phyloP scores from a whole-genome alignment of 139 green algal species.

The Chlamydomonas eustigma region DNA sequence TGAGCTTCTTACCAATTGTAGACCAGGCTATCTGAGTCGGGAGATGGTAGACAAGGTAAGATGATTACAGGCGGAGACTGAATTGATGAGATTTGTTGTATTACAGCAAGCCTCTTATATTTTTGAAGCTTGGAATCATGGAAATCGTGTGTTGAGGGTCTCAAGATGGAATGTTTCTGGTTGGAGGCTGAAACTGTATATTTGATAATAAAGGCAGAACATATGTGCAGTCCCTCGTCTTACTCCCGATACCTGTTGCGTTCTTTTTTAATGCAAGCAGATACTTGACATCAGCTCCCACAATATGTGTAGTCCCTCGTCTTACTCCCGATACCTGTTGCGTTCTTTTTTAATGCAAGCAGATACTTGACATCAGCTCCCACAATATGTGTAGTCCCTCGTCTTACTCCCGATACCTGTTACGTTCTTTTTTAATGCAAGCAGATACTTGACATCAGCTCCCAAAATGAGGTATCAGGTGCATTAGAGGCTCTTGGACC shows the following conservation, averaged over 20 bases:
- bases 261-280: neutral
- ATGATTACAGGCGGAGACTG: neutral
- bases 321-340: neutral
- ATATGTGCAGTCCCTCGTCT: neutral
- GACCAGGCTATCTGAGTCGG: neutral
- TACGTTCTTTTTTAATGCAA: no score
- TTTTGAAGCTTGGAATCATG: no score
- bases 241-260: neutral
- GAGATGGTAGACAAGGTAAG: neutral
- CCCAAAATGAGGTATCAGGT: neutral
- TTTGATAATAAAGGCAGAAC: neutral
- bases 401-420: neutral
- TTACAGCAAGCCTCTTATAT: no score
- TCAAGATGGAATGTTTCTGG: neutral
- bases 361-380: neutral
- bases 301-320: no score
- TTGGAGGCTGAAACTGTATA: neutral
- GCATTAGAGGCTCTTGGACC: neutral
- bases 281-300: no score
- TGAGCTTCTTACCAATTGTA: neutral
- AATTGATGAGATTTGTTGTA: neutral
- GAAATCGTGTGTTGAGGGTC: neutral
- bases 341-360: neutral
- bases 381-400: neutral
- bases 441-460: neutral